Percentiles rank a stretch among this genome's conserved stretches.
These are phyloP conservation scores for Tagetes erecta DNA, from an alignment of 129 eudicot species.

Conservation along the genomic window DNA sequence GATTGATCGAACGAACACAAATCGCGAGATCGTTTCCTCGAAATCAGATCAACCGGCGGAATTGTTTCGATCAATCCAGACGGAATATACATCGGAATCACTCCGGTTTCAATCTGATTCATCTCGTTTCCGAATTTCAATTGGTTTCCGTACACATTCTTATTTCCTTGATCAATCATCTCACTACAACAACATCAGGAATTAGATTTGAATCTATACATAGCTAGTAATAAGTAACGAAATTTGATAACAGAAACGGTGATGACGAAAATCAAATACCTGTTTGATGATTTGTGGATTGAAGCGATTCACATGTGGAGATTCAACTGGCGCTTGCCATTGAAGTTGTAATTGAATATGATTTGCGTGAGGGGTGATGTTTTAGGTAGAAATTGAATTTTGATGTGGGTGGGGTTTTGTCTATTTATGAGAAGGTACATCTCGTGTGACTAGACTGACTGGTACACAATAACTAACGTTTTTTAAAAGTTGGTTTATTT, in stretches of 20 bases:
- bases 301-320: conserved; percentile 45
- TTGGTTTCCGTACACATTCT: conserved; percentile 31
- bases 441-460: conserved; percentile 39
- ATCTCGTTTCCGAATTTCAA: conserved; percentile 40
- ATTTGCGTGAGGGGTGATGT: conserved; percentile 42
- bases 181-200: conserved; percentile 22
- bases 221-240: neutral
- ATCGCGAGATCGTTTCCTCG: conserved; percentile 65
- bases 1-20: conserved; percentile 30
- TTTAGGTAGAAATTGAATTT: conserved; percentile 10
- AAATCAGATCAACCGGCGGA: conserved; percentile 47
- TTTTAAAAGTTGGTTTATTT: neutral
- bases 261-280: conserved; percentile 28
- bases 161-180: conserved; percentile 48
- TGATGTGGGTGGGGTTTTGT: conserved; percentile 33
- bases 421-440: conserved; percentile 32
- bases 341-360: conserved; percentile 20
- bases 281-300: conserved; percentile 45
- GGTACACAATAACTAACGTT: conserved; percentile 42
- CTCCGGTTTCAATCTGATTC: conserved; percentile 40
- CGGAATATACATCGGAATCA: conserved; percentile 49
- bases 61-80: conserved; percentile 23
- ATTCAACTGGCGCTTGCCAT: conserved; percentile 57
- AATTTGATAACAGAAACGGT: neutral
- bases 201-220: neutral